Conservation (phyloP, 495 filamentous ascomycete species). For the Annulohypoxylon bovei region DNA sequence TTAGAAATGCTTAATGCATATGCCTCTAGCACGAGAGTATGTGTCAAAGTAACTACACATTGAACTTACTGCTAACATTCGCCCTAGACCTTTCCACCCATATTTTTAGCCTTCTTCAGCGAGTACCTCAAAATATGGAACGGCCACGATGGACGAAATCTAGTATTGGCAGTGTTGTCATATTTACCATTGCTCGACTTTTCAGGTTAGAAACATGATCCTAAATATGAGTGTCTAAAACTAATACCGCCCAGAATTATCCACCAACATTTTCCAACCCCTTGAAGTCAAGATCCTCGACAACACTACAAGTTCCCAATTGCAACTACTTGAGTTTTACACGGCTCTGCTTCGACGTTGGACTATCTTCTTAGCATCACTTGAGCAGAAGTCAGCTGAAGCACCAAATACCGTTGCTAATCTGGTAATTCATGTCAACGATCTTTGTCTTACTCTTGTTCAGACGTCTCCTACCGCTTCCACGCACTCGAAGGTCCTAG, state of each 20-base stretch:
- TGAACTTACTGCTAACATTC: not conserved
- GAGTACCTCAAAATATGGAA: slow-evolving; percentile 74
- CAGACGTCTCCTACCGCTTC: slow-evolving; percentile 54
- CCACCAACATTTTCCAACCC: slow-evolving; percentile 59
- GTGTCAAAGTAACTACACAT: not conserved
- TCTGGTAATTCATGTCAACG: slow-evolving; percentile 68
- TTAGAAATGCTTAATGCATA: slow-evolving; percentile 69
- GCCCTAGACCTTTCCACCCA: slow-evolving; percentile 66
- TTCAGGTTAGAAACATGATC: slow-evolving; percentile 52
- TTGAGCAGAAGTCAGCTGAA: slow-evolving; percentile 35
- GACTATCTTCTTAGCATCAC: slow-evolving; percentile 59
- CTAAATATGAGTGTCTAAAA: not conserved
- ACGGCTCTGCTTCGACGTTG: slow-evolving; percentile 75
- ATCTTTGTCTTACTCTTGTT: slow-evolving; percentile 69
- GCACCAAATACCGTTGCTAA: slow-evolving; percentile 52
- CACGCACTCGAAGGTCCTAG: slow-evolving; percentile 65
- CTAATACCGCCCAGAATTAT: slow-evolving; percentile 58
- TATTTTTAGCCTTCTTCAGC: slow-evolving; percentile 70
- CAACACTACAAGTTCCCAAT: slow-evolving; percentile 59
- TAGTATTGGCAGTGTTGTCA: slow-evolving; percentile 71
- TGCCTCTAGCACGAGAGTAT: slow-evolving; percentile 71
- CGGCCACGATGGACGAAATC: slow-evolving; percentile 66
- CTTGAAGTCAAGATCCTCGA: slow-evolving; percentile 69
- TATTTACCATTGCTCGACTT: slow-evolving; percentile 70
- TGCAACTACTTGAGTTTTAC: slow-evolving; percentile 73